phyloP scores from a whole-genome alignment of 2,329 filamentous ascomycete species.

The Aspergillus sp. region DNA sequence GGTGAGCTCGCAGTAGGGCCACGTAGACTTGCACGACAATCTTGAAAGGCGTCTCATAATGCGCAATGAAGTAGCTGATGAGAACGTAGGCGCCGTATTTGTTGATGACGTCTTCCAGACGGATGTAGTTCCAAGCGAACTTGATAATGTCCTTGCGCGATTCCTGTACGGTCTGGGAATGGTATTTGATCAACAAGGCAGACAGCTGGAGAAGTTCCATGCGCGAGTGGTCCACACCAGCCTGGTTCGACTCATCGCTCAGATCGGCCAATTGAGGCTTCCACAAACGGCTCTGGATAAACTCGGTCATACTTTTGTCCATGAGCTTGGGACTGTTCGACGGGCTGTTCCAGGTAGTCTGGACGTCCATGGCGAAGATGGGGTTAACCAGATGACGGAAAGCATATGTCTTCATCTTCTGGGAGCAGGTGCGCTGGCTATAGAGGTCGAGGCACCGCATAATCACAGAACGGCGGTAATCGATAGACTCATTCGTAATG shows the following conservation, averaged over 20 bases:
- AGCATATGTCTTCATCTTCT: conserved; percentile 90
- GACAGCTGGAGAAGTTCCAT: conserved; percentile 96
- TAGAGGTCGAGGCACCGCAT: conserved; percentile 87
- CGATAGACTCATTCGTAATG: conserved; percentile 79
- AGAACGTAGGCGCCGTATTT: conserved; percentile 98
- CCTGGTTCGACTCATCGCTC: conserved; percentile 78
- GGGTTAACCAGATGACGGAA: conserved; percentile 93
- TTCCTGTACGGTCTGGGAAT: conserved; percentile 83
- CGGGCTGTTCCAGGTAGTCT: conserved; percentile 69
- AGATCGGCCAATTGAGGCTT: conserved; percentile 80
- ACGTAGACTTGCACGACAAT: conserved; percentile 96
- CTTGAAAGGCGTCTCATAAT: conserved; percentile 94
- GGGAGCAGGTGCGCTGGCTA: conserved; percentile 72
- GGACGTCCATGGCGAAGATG: conserved; percentile 93
- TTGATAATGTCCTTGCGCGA: conserved; percentile 97
- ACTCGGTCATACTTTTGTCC: conserved; percentile 83
- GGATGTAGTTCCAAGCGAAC: conserved; percentile 98
- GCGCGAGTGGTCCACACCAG: conserved; percentile 89
- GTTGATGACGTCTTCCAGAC: conserved; percentile 98
- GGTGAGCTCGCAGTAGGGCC: conserved; percentile 84
- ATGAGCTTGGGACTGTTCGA: conserved; percentile 70
- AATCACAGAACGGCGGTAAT: conserved; percentile 80
- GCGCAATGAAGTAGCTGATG: conserved; percentile 95
- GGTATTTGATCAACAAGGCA: conserved; percentile 92
- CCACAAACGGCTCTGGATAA: conserved; percentile 91